A percentile compares a stretch with the other conserved stretches of the same genome.
These are phyloP conservation scores for Achaetomium macrosporum DNA, from an alignment of 2,329 filamentous ascomycete species.

Conservation along the genomic window DNA sequence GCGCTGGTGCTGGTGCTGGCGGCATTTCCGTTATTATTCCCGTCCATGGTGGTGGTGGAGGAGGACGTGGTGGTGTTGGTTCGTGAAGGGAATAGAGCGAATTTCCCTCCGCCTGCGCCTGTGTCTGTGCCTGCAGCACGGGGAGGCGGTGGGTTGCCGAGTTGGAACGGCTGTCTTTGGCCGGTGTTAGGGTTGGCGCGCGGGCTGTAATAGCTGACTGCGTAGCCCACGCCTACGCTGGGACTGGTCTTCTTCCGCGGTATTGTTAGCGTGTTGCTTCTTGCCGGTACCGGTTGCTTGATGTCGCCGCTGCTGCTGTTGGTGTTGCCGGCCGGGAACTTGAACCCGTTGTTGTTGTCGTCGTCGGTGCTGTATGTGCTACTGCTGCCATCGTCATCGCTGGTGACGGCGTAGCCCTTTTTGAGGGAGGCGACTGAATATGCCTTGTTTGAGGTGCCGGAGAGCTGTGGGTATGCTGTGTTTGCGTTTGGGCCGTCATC, in stretches of 20 bases:
- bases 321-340: constrained; percentile 5
- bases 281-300: constrained; percentile 22
- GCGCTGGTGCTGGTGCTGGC: not conserved
- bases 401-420: constrained; percentile 4
- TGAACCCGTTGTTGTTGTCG: constrained; percentile 17
- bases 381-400: constrained; percentile 16
- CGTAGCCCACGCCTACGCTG: constrained; percentile 19
- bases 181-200: not conserved
- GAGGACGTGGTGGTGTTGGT: not conserved
- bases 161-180: constrained; percentile 1
- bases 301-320: constrained; percentile 20
- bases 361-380: constrained; percentile 22
- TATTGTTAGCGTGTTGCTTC: not conserved
- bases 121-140: not conserved
- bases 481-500: constrained; percentile 1
- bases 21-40: not conserved
- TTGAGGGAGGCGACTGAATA: constrained; percentile 8
- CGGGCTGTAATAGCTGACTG: constrained; percentile 17
- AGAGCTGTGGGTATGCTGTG: constrained; percentile 23
- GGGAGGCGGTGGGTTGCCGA: constrained; percentile 8
- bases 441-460: constrained; percentile 16
- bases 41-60: not conserved
- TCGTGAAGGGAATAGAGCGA: constrained; percentile 25
- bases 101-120: constrained; percentile 15
- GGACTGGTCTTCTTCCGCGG: not conserved